phyloP scores from a whole-genome alignment of 83 land plant genomes.

The Thuja plicata region DNA sequence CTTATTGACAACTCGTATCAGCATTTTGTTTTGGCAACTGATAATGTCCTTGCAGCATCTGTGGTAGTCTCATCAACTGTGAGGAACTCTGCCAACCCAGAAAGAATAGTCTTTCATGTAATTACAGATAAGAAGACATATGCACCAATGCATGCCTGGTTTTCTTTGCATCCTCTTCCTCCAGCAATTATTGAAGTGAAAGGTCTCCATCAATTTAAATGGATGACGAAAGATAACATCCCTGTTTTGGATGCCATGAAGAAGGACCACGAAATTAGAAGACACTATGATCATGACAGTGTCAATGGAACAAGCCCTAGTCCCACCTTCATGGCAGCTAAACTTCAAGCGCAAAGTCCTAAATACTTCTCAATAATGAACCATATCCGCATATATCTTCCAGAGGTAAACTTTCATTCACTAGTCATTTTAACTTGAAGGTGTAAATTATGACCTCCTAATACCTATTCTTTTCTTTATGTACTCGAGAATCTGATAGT shows the following conservation, averaged over 20 bases:
- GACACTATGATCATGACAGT: slow-evolving; percentile 78
- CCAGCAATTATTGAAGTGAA: slow-evolving; percentile 90
- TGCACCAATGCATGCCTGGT: slow-evolving; percentile 98
- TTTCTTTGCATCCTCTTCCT: slow-evolving; percentile 70
- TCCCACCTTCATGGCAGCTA: slow-evolving; percentile 73
- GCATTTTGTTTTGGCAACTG: slow-evolving; percentile 89
- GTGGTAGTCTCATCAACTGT: slow-evolving; percentile 84
- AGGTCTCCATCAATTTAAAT: slow-evolving; percentile 85
- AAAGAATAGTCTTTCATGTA: slow-evolving; percentile 72
- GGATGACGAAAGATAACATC: slow-evolving; percentile 80
- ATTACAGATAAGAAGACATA: slow-evolving; percentile 93
- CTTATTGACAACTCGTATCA: slow-evolving; percentile 68
- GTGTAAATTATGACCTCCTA: not conserved
- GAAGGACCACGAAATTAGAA: slow-evolving; percentile 59
- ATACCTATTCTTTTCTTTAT: not conserved
- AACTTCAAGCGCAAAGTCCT: slow-evolving; percentile 90
- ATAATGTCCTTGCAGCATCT: slow-evolving; percentile 88
- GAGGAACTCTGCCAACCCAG: slow-evolving; percentile 54
- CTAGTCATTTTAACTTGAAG: not conserved
- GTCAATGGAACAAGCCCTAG: slow-evolving; percentile 41
- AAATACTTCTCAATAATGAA: slow-evolving; percentile 93
- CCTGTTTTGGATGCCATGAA: slow-evolving; percentile 92
- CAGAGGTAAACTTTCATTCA: slow-evolving; percentile 55
- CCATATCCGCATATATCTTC: slow-evolving; percentile 84
- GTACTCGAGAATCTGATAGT: not conserved